phyloP scores from a whole-genome alignment of 257 asterid species.

The Solanum bulbocastanum region DNA sequence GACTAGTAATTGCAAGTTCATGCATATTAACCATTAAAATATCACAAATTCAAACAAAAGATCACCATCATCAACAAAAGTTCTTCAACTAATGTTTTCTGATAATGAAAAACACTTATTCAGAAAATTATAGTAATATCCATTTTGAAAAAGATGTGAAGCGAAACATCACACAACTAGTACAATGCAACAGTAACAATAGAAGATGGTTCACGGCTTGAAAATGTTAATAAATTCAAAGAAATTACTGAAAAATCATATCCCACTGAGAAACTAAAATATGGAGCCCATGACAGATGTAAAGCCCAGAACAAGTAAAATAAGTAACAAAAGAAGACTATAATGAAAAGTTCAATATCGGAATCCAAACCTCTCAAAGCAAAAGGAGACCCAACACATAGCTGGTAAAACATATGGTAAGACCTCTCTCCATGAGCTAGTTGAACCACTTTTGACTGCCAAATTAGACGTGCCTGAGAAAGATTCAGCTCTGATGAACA shows the following conservation, averaged over 20 bases:
- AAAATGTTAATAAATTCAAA: not conserved
- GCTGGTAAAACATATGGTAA: slow-evolving; percentile 88
- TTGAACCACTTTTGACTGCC: slow-evolving; percentile 92
- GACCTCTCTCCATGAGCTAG: slow-evolving; percentile 76
- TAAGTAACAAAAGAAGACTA: not conserved
- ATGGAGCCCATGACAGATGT: not conserved
- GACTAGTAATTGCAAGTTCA: not conserved
- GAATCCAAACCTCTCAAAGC: slow-evolving; percentile 46
- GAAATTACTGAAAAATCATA: not conserved
- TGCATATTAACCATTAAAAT: not conserved
- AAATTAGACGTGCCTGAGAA: not conserved
- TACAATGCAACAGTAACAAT: not conserved
- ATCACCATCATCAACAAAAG: not conserved
- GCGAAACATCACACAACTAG: not conserved
- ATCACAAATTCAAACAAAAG: not conserved
- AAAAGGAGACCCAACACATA: slow-evolving; percentile 82
- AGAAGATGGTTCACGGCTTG: not conserved
- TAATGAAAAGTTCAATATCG: not conserved
- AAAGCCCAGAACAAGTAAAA: not conserved
- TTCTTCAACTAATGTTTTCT: not conserved
- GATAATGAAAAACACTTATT: not conserved
- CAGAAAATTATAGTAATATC: not conserved
- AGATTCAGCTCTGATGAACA: not conserved
- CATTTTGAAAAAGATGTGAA: not conserved
- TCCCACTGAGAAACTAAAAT: not conserved